Evolutionary conservation across 352 stramenopile genomes (phyloP), one percentile per base, ranked within the genome.

Genomic region (Pythium insidiosum): DNA sequence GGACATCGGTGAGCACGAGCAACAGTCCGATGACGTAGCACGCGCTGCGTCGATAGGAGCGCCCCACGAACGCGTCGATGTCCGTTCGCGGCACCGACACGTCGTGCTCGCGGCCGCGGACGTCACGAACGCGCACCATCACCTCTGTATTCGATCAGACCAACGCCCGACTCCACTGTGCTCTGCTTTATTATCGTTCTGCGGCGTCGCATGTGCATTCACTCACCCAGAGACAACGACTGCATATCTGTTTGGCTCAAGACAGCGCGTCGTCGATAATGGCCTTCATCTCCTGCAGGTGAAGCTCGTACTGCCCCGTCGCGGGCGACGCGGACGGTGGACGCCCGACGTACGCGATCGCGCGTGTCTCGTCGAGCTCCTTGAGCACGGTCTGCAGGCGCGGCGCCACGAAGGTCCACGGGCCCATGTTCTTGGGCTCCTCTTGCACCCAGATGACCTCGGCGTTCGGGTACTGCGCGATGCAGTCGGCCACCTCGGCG

Each of bases 341-440:
- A 16, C 97, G 85, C 10, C 97, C 97, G 26, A 99, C 81, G 66
- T 99, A 99, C 23, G 69, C 68, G 19, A 94, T 42, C 15, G 49
- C 43, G 1, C 78, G 58, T 3, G 46, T 50, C 21, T 92, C 75
- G 15, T 64, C 66, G 4, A 96, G 47, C 26, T 96, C 68, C n/a
- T 81, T 63, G n/a, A 97, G 81, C 22, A 95, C 81, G 0, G 96
- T 98, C 50, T 93, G 79, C 50, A 99, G 77, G 23, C 96, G 81
- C 20, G 95, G 86, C 15, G 80, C 70, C 6, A 97, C 73, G 49
- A 96, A 98, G 10, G 68, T 73, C 68, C 95, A 99, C 21, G 88
- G 79, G 16, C 97, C 97, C 95, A 98, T 98, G 62, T 99, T 99
- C 66, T 98, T 98, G 18, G 87, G 94, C 56, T 98, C 96, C 63